phyloP scores from a whole-genome alignment of 495 filamentous ascomycete species.

The Penicillium alfredii region DNA sequence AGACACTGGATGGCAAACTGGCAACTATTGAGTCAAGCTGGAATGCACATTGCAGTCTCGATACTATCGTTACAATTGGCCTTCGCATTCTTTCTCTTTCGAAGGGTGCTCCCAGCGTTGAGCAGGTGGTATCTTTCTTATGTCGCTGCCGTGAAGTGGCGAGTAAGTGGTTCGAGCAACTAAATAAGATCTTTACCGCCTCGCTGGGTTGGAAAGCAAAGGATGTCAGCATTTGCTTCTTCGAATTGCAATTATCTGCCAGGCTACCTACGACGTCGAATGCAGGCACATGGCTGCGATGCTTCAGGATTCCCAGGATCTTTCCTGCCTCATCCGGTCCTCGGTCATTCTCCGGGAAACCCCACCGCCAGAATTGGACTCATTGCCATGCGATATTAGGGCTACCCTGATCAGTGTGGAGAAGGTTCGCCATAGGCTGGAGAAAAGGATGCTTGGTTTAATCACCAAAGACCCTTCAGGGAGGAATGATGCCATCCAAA shows the following conservation, averaged over 20 bases:
- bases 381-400: neutral
- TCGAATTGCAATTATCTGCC: constrained; percentile 23
- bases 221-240: constrained; percentile 15
- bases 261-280: constrained; percentile 30
- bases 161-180: constrained; percentile 7
- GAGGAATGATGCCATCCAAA: constrained; percentile 9
- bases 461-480: constrained; percentile 5
- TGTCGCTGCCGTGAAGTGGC: constrained; percentile 6
- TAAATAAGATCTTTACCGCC: too few relatives aligned
- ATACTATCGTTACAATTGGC: constrained; percentile 30
- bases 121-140: constrained; percentile 7
- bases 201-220: neutral
- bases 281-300: too few relatives aligned
- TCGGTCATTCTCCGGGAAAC: constrained; percentile 28
- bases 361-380: constrained; percentile 2
- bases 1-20: constrained; percentile 22
- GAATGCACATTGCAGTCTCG: constrained; percentile 32
- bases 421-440: constrained; percentile 6
- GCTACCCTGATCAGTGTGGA: constrained; percentile 1
- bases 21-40: constrained; percentile 38
- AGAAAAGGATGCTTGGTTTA: constrained; percentile 1
- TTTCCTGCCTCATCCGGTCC: constrained; percentile 29
- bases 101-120: neutral
- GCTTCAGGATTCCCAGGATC: constrained; percentile 11
- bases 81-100: constrained; percentile 33